Base-by-base conservation (phyloP, 2,329 filamentous ascomycete genomes). In the Domatiomyces globalis region DNA sequence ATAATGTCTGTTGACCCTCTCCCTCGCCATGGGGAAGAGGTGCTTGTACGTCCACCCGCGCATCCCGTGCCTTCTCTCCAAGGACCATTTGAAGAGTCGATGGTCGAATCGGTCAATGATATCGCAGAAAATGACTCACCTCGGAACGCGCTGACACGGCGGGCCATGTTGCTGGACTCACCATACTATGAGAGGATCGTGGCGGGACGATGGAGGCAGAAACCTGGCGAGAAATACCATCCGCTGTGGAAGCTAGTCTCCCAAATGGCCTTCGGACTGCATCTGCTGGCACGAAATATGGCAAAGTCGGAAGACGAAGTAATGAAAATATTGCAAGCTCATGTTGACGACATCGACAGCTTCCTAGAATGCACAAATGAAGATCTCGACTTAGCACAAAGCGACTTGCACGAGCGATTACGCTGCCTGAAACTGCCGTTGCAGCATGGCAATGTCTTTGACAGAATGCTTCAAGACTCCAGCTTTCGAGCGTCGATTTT, bases 341-440 rank as follows among this genome's bases (percentile, higher is more conserved):
- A 96, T 66, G 92, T 96, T 54, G 86, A 95, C 63, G 90, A 96
- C 66, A 80, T 96, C 27, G 92, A 96, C 67, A 83, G 84, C 61
- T 95, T 95, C 62, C 72, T 96, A 33, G 87, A 94, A 66, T 80
- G 85, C 17, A 85, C 87, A 0, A 79, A 87, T 44, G 88, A 94
- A 61, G 90, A 95, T 64, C 81, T 95, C 49, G 78, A 84, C 45
- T 72, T 88, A 49, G 87, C 88, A 4, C 78, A 82, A 45, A 73
- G 80, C 54, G 92, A 96, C 64, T 81, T 96, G 56, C 77, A 79
- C 51, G 84, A 87, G 56, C 81, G 90, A 20, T 81, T 94, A 55
- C 81, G 84, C 53, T 84, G 85, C 64, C 72, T 96, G 49, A 84
- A 84, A 63, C 70, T 95, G 43, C 89, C 90, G 2, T 81, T 96